A percentile compares a stretch with the other conserved stretches of the same genome.
phyloP scores from a whole-genome alignment of 2,329 filamentous ascomycete genomes.

The Venturia oleaginea region DNA sequence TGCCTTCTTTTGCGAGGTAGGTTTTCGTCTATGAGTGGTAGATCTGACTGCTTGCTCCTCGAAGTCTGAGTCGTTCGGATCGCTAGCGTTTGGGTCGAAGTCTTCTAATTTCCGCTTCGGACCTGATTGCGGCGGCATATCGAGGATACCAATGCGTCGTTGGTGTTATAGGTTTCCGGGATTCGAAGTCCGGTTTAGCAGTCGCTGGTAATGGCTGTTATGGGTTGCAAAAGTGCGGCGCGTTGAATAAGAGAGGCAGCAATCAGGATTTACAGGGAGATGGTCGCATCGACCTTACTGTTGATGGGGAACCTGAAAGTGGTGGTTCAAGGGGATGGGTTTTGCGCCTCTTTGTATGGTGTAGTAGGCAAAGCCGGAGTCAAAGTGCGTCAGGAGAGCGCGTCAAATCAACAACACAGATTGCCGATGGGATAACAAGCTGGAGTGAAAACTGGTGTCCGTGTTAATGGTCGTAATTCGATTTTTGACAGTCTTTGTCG shows the following conservation, averaged over 20 bases:
- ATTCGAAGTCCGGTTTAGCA: conserved; percentile 4
- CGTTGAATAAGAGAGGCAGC: background rate
- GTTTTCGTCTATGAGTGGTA: conserved; percentile 12
- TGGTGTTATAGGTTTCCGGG: background rate
- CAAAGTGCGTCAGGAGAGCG: background rate
- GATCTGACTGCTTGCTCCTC: conserved; percentile 19
- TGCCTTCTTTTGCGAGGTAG: conserved; percentile 14
- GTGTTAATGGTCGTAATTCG: background rate
- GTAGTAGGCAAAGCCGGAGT: background rate
- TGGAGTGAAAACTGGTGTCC: background rate
- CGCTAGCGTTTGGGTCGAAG: conserved; percentile 29
- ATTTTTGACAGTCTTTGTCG: background rate
- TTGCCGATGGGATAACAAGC: background rate
- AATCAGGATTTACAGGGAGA: background rate
- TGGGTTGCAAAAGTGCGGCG: background rate
- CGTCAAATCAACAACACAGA: background rate
- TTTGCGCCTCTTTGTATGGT: background rate
- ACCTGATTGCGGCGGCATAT: background rate
- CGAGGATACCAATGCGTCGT: background rate
- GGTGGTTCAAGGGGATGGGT: background rate
- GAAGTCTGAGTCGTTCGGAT: conserved; percentile 31
- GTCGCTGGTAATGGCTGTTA: background rate
- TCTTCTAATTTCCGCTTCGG: conserved; percentile 18
- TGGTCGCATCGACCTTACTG: background rate
- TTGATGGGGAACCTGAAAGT: background rate